Evolutionary conservation across 192 early-diverging fungal species (phyloP).

Genomic region (Podila clonocystis): DNA sequence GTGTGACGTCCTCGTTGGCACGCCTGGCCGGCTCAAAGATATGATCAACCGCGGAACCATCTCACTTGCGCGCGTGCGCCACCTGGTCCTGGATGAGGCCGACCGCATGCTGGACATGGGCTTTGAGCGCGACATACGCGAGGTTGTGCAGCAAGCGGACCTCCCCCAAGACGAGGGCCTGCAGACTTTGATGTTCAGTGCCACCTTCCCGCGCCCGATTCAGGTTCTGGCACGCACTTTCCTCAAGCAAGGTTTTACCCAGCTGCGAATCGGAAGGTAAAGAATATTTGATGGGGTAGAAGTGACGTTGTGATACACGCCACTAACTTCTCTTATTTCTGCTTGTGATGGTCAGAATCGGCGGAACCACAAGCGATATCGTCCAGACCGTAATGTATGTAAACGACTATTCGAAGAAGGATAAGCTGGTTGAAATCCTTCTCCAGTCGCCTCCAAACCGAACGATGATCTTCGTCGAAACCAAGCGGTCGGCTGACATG

Average conservation of each 20-base stretch:
- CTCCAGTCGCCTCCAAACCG: constrained; percentile 61
- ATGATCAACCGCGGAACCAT: constrained; percentile 86
- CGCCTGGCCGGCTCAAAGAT: constrained; percentile 93
- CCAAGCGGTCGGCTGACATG: constrained; percentile 81
- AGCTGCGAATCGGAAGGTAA: constrained; percentile 88
- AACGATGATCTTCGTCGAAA: constrained; percentile 87
- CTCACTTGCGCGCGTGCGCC: constrained; percentile 75
- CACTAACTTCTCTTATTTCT: constrained; percentile 16
- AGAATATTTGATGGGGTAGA: constrained; percentile 74
- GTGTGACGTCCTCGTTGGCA: constrained; percentile 93
- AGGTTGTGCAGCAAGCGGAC: constrained; percentile 83
- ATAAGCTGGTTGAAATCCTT: constrained; percentile 62
- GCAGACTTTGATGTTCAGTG: constrained; percentile 97
- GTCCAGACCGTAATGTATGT: constrained; percentile 64
- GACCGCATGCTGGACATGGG: constrained; percentile 99
- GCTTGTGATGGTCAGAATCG: constrained; percentile 38
- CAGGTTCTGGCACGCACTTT: constrained; percentile 94
- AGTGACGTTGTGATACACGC: constrained; percentile 54
- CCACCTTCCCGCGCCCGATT: constrained; percentile 96
- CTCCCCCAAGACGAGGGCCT: constrained; percentile 73
- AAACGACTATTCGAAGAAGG: constrained; percentile 69
- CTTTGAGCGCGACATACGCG: constrained; percentile 92
- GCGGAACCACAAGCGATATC: constrained; percentile 35
- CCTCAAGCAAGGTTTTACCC: constrained; percentile 78
- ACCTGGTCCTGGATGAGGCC: constrained; percentile 85